A percentile compares a stretch with the other conserved stretches of the same genome.
These are phyloP conservation scores for Leptodontidium sp. DNA, from an alignment of 2,329 filamentous ascomycete species.

Conservation along the genomic window DNA sequence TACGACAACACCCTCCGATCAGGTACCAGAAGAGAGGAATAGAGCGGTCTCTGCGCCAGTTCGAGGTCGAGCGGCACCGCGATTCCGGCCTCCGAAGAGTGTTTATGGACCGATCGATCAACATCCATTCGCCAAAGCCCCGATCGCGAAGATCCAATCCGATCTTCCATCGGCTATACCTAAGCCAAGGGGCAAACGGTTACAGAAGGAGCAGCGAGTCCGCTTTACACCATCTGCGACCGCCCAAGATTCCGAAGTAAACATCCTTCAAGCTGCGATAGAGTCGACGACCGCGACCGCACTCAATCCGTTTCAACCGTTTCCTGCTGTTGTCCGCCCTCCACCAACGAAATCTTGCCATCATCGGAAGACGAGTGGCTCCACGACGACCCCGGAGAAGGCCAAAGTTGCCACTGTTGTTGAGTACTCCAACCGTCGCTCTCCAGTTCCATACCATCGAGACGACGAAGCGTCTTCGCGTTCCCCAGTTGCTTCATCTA, in stretches of 20 bases:
- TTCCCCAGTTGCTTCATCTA: neutral
- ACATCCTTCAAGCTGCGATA: slow-evolving; percentile 35
- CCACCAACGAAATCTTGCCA: neutral
- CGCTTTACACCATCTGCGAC: slow-evolving; percentile 41
- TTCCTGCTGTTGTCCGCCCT: slow-evolving; percentile 1
- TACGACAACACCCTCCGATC: slow-evolving; percentile 5
- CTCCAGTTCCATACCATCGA: slow-evolving; percentile 3
- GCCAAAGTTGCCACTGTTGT: neutral
- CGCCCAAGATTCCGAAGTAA: slow-evolving; percentile 38
- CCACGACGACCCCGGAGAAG: neutral
- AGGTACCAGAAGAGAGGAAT: slow-evolving; percentile 7
- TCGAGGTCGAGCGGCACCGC: slow-evolving; percentile 33
- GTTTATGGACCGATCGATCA: slow-evolving; percentile 42
- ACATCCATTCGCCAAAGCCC: slow-evolving; percentile 44
- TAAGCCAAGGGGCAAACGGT: slow-evolving; percentile 20
- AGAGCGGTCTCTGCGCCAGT: slow-evolving; percentile 27
- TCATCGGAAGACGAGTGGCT: neutral
- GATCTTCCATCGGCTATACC: neutral
- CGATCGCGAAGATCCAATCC: slow-evolving; percentile 28
- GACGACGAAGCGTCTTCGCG: neutral
- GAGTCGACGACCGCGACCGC: slow-evolving; percentile 31
- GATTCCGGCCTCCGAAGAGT: slow-evolving; percentile 45
- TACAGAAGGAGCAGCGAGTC: slow-evolving; percentile 32
- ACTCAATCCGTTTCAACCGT: slow-evolving; percentile 31
- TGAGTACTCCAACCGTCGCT: neutral